These are phyloP conservation scores for Lichtheimia ornata DNA, from an alignment of 371 early-diverging fungal genomes.

Conservation along the genomic window DNA sequence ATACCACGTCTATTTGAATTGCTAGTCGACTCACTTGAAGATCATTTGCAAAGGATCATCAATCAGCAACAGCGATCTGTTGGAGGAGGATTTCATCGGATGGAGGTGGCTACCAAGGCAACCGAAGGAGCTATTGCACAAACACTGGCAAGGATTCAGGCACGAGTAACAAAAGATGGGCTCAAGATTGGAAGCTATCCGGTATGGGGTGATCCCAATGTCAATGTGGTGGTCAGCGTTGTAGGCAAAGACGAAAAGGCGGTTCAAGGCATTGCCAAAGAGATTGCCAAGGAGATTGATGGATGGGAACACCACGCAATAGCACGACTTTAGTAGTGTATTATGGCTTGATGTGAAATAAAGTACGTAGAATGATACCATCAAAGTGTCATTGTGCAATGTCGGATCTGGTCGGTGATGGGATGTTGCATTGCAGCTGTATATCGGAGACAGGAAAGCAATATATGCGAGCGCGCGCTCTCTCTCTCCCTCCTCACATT, in stretches of 20 bases:
- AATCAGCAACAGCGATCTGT: background rate
- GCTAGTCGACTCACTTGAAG: constrained; percentile 42
- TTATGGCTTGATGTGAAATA: too few species aligned
- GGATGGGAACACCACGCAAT: constrained; percentile 10
- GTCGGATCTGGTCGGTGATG: too few species aligned
- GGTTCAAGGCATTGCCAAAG: constrained; percentile 25
- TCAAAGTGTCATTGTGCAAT: too few species aligned
- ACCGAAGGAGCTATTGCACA: constrained; percentile 57
- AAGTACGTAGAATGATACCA: too few species aligned
- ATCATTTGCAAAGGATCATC: constrained; percentile 10
- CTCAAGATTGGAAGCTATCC: constrained; percentile 72
- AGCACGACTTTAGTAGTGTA: background rate
- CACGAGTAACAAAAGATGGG: constrained; percentile 14
- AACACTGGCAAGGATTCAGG: constrained; percentile 43
- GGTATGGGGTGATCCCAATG: constrained; percentile 29
- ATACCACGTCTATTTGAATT: constrained; percentile 65
- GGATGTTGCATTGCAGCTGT: too few species aligned
- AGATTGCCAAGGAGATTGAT: constrained; percentile 9
- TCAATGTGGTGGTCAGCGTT: constrained; percentile 40
- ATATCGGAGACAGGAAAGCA: too few species aligned
- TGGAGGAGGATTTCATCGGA: constrained; percentile 21
- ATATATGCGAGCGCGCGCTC: too few species aligned
- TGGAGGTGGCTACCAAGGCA: constrained; percentile 49
- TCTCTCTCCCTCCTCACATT: too few species aligned
- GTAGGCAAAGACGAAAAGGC: constrained; percentile 31